These are phyloP conservation scores for Zoysia japonica DNA, from an alignment of 176 grass and related monocot genomes.

Conservation along the genomic window DNA sequence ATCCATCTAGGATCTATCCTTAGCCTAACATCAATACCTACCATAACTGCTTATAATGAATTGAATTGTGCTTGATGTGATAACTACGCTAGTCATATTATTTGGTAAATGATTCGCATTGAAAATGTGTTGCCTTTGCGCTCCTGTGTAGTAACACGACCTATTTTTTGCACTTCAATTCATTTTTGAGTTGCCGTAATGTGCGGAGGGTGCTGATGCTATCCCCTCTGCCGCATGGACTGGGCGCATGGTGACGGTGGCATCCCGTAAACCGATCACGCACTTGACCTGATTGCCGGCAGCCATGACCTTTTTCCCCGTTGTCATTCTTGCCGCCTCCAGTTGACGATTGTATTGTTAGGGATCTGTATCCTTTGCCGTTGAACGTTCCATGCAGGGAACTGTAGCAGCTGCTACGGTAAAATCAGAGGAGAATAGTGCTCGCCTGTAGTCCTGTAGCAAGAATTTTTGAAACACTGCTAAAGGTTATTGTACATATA, in stretches of 20 bases:
- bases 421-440: no score
- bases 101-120: background rate
- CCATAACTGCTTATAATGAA: constrained; percentile 45
- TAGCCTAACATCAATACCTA: constrained; percentile 44
- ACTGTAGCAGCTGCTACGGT: no score
- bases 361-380: no score
- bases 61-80: constrained; percentile 42
- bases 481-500: no score
- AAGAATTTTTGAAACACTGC: no score
- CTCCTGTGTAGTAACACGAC: background rate
- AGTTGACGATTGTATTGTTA: no score
- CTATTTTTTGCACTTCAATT: background rate
- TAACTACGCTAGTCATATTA: constrained; percentile 37
- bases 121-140: background rate
- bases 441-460: no score
- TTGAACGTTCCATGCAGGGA: no score
- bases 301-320: no score
- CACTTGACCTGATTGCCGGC: no score
- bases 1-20: constrained; percentile 43
- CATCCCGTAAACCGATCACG: background rate
- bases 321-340: no score
- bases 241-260: background rate
- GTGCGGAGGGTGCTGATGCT: background rate
- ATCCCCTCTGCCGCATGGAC: background rate
- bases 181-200: background rate